Conservation (phyloP, 2,329 filamentous ascomycete species). For the Claviceps digitariae region DNA sequence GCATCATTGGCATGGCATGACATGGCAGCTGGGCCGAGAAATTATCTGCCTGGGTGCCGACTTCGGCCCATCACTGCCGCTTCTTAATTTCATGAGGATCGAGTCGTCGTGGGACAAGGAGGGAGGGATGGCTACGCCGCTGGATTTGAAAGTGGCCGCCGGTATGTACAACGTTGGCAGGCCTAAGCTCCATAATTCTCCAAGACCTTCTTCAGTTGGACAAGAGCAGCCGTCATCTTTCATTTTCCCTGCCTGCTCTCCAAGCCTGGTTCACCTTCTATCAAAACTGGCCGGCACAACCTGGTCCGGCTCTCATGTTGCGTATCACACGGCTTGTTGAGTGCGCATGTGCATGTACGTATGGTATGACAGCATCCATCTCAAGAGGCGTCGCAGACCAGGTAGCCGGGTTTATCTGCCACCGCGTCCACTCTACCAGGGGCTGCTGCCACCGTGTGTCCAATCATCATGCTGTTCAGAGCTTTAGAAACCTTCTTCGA, state of each 20-base stretch:
- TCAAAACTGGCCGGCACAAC: not conserved
- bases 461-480: not conserved
- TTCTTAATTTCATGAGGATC: too few relatives aligned
- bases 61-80: too few relatives aligned
- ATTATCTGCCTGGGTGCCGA: not conserved
- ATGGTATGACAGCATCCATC: not conserved
- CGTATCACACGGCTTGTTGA: not conserved
- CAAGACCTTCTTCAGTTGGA: not conserved
- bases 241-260: not conserved
- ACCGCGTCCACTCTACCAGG: not conserved
- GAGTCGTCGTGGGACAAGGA: not conserved
- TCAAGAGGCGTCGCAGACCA: not conserved
- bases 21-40: not conserved
- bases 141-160: not conserved
- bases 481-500: not conserved
- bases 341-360: not conserved
- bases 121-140: too few relatives aligned
- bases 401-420: constrained; percentile 2
- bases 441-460: not conserved
- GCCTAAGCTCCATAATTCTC: too few relatives aligned
- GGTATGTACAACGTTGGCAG: too few relatives aligned
- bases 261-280: not conserved
- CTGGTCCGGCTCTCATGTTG: not conserved
- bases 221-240: not conserved
- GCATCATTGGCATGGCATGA: not conserved